A percentile compares a stretch with the other conserved stretches of the same genome.
Evolutionary conservation across 139 green algal genomes (phyloP).

Genomic region (Asterochloris sp.): DNA sequence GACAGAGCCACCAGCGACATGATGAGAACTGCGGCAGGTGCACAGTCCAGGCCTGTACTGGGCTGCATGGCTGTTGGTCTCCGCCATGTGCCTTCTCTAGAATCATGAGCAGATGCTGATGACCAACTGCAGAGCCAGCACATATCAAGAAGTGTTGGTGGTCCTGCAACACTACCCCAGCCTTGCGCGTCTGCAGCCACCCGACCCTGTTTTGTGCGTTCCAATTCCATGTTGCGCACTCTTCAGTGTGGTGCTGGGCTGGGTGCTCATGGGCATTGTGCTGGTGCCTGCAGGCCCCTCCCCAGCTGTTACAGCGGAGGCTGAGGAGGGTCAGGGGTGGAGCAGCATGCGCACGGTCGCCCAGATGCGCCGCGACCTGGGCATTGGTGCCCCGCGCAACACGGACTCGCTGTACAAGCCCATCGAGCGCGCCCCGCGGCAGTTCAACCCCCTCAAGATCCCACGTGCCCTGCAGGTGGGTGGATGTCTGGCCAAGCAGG

Average conservation of each 20-base stretch:
- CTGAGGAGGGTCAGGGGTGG: slow-evolving; percentile 51
- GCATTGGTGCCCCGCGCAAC: slow-evolving; percentile 77
- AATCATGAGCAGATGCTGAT: no score
- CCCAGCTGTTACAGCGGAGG: background rate
- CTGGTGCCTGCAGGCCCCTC: background rate
- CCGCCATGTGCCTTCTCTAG: no score
- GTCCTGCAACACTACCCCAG: no score
- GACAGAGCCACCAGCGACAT: no score
- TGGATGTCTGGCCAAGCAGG: background rate
- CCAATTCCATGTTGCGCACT: background rate
- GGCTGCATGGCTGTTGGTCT: no score
- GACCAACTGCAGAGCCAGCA: no score
- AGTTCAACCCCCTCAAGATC: slow-evolving; percentile 93
- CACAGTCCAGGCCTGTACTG: no score
- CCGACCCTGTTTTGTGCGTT: background rate
- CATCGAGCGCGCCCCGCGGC: slow-evolving; percentile 72
- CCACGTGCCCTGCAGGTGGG: slow-evolving; percentile 70
- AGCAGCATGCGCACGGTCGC: slow-evolving; percentile 84
- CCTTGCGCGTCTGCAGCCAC: no score
- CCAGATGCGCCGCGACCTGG: slow-evolving; percentile 73
- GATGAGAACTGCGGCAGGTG: no score
- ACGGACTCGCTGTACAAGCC: slow-evolving; percentile 86
- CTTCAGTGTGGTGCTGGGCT: background rate
- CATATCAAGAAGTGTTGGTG: no score
- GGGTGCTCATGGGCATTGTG: background rate